Base-by-base conservation (phyloP, 345 rosid genomes). In the Trapa bicornis region DNA sequence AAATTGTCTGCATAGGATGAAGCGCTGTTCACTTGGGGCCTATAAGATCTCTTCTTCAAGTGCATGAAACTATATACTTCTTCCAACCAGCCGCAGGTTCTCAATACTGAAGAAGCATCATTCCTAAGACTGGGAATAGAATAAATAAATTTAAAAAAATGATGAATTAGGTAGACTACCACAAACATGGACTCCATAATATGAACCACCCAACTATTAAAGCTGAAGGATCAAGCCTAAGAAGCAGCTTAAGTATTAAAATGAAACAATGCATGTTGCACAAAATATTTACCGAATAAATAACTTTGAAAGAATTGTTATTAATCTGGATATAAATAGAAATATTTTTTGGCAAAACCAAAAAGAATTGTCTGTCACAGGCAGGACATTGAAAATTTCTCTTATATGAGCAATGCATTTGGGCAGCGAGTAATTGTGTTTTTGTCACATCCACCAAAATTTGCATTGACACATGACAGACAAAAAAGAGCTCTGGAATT, bases 31-130 rank as follows among this genome's bases (percentile, higher is more conserved):
- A 47, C 62, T 73, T 80, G 84, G 56, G 66, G 70, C 11, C 72
- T 47, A 47, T 79, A 79, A 50, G 77, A 39, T 72, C 86, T 84
- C 84, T 84, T 95, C 77, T 86, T 80, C 6, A 75, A 78, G 61
- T 70, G 73, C 96, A 95, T 89, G 76, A 78, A 84, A 66, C 71
- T 69, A 7, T 68, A 76, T 33, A 88, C 92, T 57, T 87, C 73
- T 57, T 80, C 81, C 47, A 68, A 80, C 94, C 96, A 95, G 62
- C 92, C 93, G 41, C 88, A 87, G 12, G 89, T 77, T 76, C 65
- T 80, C 83, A 95, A 75, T 70, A 77, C 77, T 58, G 86, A 75
- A 42, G 73, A 72, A 48, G 92, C 90, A 62, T 91, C 77, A 65
- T 82, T 82, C 79, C 77, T 58, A 72, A 95, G 74, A 64, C 99